Conservation (phyloP, 83 land plant species). For the Thuja plicata region DNA sequence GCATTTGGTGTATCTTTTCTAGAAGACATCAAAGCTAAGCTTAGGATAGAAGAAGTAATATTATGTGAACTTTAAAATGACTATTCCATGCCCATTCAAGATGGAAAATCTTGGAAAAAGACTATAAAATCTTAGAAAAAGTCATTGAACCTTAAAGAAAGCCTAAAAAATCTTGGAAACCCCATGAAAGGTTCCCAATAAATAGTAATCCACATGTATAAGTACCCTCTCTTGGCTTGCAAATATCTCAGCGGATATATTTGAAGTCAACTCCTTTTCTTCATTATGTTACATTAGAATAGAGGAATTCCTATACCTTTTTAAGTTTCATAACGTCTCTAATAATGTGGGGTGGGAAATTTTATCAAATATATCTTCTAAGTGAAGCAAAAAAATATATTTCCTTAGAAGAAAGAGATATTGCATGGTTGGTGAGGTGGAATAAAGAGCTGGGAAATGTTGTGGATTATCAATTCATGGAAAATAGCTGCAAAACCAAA, state of each 20-base stretch:
- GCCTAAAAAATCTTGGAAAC: no score
- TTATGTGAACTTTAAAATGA: no score
- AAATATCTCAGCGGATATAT: conserved; percentile 37
- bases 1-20: no score
- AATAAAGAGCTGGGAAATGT: conserved; percentile 27
- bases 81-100: no score
- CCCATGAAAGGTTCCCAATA: no score
- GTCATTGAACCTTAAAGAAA: no score
- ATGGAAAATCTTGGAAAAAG: no score
- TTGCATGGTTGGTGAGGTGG: conserved; percentile 27
- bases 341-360: conserved; percentile 11
- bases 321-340: conserved; percentile 17
- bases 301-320: not conserved
- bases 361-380: not conserved
- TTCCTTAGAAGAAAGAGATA: not conserved
- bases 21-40: no score
- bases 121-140: no score
- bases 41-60: no score
- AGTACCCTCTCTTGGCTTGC: conserved; percentile 1
- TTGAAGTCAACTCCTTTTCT: conserved; percentile 35
- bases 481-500: not conserved
- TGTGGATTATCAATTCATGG: conserved; percentile 20
- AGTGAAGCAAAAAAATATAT: not conserved
- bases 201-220: no score
- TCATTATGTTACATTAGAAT: conserved; percentile 29